Conservation (phyloP, 2,329 filamentous ascomycete genomes). For the Diaporthe nobilis region DNA sequence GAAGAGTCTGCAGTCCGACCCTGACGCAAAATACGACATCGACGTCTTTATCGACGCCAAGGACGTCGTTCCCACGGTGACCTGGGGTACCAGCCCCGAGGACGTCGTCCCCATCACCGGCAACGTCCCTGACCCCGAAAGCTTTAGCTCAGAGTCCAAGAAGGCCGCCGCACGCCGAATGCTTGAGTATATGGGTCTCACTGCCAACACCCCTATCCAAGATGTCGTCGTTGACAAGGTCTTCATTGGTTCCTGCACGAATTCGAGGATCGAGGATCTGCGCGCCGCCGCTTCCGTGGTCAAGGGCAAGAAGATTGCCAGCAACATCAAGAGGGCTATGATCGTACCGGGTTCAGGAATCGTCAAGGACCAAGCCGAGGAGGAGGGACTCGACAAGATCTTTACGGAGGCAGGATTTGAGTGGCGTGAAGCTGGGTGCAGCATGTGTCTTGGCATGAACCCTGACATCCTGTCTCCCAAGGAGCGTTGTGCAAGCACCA, state of each 20-base stretch:
- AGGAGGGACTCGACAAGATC: slow-evolving; percentile 92
- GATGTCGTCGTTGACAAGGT: slow-evolving; percentile 86
- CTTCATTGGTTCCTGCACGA: slow-evolving; percentile 76
- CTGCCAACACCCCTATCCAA: slow-evolving; percentile 87
- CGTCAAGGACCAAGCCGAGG: slow-evolving; percentile 91
- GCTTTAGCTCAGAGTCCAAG: slow-evolving; percentile 84
- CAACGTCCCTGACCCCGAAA: slow-evolving; percentile 89
- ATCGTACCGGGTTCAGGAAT: slow-evolving; percentile 96
- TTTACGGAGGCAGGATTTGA: slow-evolving; percentile 95
- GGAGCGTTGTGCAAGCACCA: slow-evolving; percentile 95
- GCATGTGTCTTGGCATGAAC: slow-evolving; percentile 99
- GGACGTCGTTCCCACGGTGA: slow-evolving; percentile 93
- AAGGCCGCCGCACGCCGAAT: slow-evolving; percentile 85
- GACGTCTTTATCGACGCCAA: slow-evolving; percentile 92
- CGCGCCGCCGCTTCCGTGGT: slow-evolving; percentile 89
- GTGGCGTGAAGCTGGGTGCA: slow-evolving; percentile 98
- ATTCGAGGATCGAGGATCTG: slow-evolving; percentile 95
- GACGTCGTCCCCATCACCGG: slow-evolving; percentile 96
- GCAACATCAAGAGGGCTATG: slow-evolving; percentile 94
- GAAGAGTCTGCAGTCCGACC: slow-evolving; percentile 86
- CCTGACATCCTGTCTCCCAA: slow-evolving; percentile 93
- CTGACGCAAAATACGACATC: slow-evolving; percentile 89
- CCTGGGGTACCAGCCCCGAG: slow-evolving; percentile 97
- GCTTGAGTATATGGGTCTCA: slow-evolving; percentile 96
- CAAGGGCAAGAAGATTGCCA: slow-evolving; percentile 86